Percentiles rank a stretch among this genome's conserved stretches.
phyloP scores from a whole-genome alignment of 2,329 filamentous ascomycete species.

The Zymoseptoria crescenta region DNA sequence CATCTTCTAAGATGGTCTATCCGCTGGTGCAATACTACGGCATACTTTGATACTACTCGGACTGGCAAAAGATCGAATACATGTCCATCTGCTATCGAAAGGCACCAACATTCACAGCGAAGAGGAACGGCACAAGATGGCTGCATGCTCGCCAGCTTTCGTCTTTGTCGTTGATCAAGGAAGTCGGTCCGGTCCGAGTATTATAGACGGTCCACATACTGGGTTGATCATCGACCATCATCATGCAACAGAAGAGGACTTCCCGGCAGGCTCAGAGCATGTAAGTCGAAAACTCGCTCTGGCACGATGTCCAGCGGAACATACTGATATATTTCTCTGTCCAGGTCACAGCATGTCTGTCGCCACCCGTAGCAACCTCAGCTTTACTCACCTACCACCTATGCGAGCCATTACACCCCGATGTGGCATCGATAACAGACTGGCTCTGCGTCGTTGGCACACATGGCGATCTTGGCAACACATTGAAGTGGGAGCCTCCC shows the following conservation, averaged over 20 bases:
- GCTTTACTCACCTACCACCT: constrained; percentile 58
- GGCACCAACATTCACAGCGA: constrained; percentile 52
- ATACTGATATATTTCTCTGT: not conserved
- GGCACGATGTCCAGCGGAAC: not conserved
- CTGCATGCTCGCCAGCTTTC: constrained; percentile 44
- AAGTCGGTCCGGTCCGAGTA: constrained; percentile 46
- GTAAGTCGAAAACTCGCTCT: constrained; percentile 15
- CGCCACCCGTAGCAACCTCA: constrained; percentile 57
- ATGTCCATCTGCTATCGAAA: constrained; percentile 53
- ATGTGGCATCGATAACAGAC: constrained; percentile 43
- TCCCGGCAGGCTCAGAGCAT: constrained; percentile 47
- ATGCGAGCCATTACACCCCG: constrained; percentile 49
- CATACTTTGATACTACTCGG: constrained; percentile 54
- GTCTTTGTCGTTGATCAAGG: constrained; percentile 61
- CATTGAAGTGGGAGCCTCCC: constrained; percentile 56
- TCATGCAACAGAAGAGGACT: constrained; percentile 47
- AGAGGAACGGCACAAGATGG: constrained; percentile 46
- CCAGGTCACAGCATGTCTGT: constrained; percentile 52
- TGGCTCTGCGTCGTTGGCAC: constrained; percentile 57
- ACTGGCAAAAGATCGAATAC: constrained; percentile 45
- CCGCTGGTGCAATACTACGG: constrained; percentile 55
- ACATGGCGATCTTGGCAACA: constrained; percentile 58
- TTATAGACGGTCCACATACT: constrained; percentile 45
- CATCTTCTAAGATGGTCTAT: constrained; percentile 47
- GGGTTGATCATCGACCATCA: constrained; percentile 61